Evolutionary conservation across 2,329 filamentous ascomycete genomes (phyloP).

Genomic region (Fusarium domesticum): DNA sequence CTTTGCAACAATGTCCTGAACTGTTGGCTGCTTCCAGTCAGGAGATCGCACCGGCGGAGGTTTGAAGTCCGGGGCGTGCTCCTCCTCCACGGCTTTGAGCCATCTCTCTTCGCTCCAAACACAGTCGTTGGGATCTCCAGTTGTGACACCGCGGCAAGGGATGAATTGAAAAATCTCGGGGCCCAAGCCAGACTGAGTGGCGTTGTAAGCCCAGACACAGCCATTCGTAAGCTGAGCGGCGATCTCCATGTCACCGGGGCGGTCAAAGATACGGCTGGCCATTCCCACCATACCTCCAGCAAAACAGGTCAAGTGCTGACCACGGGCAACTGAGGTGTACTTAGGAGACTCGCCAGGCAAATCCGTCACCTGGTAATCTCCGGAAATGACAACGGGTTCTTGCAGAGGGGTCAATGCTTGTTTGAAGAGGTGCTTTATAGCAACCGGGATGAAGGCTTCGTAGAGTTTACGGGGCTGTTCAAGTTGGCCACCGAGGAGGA

Average conservation of each 20-base stretch:
- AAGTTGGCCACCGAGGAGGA: conserved; percentile 60
- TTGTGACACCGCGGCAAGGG: conserved; percentile 34
- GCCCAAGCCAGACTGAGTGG: conserved; percentile 55
- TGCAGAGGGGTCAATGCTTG: conserved; percentile 59
- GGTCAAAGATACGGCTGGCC: conserved; percentile 56
- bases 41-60: conserved; percentile 19
- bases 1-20: conserved; percentile 23
- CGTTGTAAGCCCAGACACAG: conserved; percentile 61
- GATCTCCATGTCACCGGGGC: conserved; percentile 53
- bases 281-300: conserved; percentile 65
- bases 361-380: conserved; percentile 42
- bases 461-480: conserved; percentile 33
- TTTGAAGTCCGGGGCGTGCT: conserved; percentile 25
- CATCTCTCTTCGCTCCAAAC: conserved; percentile 33
- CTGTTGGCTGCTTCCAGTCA: conserved; percentile 26
- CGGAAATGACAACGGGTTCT: conserved; percentile 60
- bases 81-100: conserved; percentile 26
- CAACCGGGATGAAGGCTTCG: conserved; percentile 42
- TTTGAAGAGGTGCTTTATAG: conserved; percentile 61
- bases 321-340: conserved; percentile 36
- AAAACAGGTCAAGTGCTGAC: conserved; percentile 63
- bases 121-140: conserved; percentile 33
- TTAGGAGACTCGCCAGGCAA: conserved; percentile 23
- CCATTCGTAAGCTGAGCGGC: conserved; percentile 59
- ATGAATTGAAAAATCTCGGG: conserved; percentile 57